A percentile compares a stretch with the other conserved stretches of the same genome.
These are phyloP conservation scores for Torulaspora pretoriensis DNA, from an alignment of 1,139 yeast genomes.

Conservation along the genomic window DNA sequence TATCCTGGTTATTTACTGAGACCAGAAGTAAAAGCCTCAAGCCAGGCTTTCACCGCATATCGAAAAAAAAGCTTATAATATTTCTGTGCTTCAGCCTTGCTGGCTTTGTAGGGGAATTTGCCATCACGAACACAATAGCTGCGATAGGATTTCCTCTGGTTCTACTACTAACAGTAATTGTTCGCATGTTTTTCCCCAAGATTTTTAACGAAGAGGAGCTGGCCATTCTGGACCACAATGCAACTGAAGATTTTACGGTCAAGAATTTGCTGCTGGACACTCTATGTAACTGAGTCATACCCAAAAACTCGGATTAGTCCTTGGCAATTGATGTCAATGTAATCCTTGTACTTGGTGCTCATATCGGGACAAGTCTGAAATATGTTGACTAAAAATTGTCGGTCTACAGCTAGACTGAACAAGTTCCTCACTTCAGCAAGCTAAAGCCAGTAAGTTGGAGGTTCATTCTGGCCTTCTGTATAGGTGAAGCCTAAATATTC, in stretches of 20 bases:
- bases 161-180: slow-evolving; percentile 64
- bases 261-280: slow-evolving; percentile 35
- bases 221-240: slow-evolving; percentile 53
- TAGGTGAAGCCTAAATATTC: background rate
- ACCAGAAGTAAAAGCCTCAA: slow-evolving; percentile 35
- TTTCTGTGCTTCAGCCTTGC: slow-evolving; percentile 57
- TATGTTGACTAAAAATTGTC: background rate
- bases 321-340: background rate
- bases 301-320: background rate
- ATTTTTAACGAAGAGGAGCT: slow-evolving; percentile 63
- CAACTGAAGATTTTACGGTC: slow-evolving; percentile 38
- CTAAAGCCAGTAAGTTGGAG: background rate
- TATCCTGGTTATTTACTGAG: slow-evolving; percentile 66
- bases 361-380: background rate
- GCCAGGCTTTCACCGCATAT: slow-evolving; percentile 37
- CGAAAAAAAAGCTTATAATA: slow-evolving; percentile 49
- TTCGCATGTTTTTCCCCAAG: slow-evolving; percentile 51
- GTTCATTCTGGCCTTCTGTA: background rate
- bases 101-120: slow-evolving; percentile 78
- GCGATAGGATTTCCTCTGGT: slow-evolving; percentile 96
- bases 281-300: slow-evolving; percentile 10
- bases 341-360: background rate
- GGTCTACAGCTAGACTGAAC: background rate
- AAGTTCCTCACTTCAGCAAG: background rate
- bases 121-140: slow-evolving; percentile 78